Conservation (phyloP, 2,329 filamentous ascomycete genomes). For the Fusarium sp. region DNA sequence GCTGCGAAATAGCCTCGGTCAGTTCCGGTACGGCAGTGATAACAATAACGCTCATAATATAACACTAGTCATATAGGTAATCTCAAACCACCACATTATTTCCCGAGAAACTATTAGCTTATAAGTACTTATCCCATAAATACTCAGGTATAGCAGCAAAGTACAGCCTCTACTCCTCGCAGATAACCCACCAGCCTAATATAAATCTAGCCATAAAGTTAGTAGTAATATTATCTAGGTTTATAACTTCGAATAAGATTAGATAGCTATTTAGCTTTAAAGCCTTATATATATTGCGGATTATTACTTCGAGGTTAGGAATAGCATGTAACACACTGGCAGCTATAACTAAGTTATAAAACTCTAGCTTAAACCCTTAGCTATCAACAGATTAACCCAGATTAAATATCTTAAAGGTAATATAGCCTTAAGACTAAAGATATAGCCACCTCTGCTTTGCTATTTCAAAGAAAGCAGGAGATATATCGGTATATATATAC, state of each 20-base stretch:
- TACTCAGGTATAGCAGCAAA: conserved; percentile 9
- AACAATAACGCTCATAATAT: conserved; percentile 5
- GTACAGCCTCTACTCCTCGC: conserved; percentile 4
- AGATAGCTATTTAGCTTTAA: conserved; percentile 52
- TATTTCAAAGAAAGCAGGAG: conserved; percentile 52
- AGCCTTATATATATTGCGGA: conserved; percentile 32
- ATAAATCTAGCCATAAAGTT: conserved; percentile 47
- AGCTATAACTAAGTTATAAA: conserved; percentile 50
- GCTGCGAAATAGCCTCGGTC: accelerated
- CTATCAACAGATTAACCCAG: conserved; percentile 7
- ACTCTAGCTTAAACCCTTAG: conserved; percentile 34
- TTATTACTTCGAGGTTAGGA: conserved; percentile 43
- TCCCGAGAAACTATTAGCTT: conserved; percentile 3
- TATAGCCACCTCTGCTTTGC: conserved; percentile 35
- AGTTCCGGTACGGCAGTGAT: not conserved
- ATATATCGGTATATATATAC: conserved; percentile 61
- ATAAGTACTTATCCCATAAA: conserved; percentile 1
- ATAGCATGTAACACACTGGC: conserved; percentile 52
- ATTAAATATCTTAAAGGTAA: conserved; percentile 50
- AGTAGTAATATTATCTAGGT: conserved; percentile 15
- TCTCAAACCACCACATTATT: conserved; percentile 11
- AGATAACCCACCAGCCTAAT: conserved; percentile 54
- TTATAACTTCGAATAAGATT: conserved; percentile 45
- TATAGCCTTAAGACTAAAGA: not conserved
- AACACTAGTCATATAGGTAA: not conserved